Percentiles rank a stretch among this genome's conserved stretches.
phyloP scores from a whole-genome alignment of 2,329 filamentous ascomycete genomes.

The Phaeosphaeriaceae sp. region DNA sequence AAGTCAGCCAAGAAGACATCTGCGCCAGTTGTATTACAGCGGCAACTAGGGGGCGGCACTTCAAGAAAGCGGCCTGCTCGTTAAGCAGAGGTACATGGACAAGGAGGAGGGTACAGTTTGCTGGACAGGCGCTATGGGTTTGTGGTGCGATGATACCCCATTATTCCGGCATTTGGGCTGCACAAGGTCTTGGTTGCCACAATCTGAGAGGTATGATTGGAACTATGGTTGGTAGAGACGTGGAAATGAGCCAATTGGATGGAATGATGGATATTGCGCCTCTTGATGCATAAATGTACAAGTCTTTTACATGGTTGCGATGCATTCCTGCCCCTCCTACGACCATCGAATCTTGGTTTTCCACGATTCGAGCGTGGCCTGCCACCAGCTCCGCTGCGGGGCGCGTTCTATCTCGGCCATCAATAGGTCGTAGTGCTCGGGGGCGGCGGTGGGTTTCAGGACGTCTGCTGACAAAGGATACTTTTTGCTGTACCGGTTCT shows the following conservation, averaged over 20 bases:
- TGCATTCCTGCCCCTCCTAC: constrained; percentile 8
- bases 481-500: constrained; percentile 62
- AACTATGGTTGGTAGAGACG: too few species aligned
- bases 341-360: constrained; percentile 47
- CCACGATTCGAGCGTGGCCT: constrained; percentile 46
- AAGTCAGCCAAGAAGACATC: neutral
- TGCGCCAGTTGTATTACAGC: neutral
- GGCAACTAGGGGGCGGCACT: neutral
- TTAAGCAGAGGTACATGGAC: neutral
- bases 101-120: neutral
- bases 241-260: neutral
- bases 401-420: constrained; percentile 47
- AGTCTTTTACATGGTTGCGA: neutral
- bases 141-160: too few species aligned
- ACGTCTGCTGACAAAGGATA: constrained; percentile 37
- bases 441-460: constrained; percentile 42
- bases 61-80: neutral
- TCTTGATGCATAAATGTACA: neutral
- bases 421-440: constrained; percentile 44
- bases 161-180: too few species aligned
- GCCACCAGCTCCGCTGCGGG: constrained; percentile 44
- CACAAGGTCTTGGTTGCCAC: too few species aligned
- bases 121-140: neutral
- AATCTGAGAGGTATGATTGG: too few species aligned
- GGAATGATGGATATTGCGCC: neutral